A percentile compares a stretch with the other conserved stretches of the same genome.
Evolutionary conservation across 2,329 filamentous ascomycete species (phyloP).

Genomic region (Monilinia laxa): DNA sequence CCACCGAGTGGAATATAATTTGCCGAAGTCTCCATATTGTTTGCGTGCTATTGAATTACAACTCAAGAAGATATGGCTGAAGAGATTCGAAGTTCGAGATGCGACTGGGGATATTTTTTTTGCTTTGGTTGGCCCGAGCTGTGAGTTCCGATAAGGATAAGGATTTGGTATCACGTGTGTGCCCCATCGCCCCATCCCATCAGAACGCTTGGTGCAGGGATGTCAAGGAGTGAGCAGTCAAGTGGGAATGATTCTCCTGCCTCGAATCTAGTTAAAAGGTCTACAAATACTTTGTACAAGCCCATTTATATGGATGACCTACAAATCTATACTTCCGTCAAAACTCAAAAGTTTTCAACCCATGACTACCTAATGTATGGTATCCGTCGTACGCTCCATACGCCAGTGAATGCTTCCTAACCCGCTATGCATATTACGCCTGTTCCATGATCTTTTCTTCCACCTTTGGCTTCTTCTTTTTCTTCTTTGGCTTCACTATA

Average conservation of each 20-base stretch:
- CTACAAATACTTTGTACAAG: not conserved
- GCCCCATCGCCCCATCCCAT: too few relatives aligned
- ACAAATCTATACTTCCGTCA: constrained; percentile 3
- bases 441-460: constrained; percentile 25
- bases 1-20: constrained; percentile 26
- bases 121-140: not conserved
- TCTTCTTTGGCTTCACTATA: constrained; percentile 47
- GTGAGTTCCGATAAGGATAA: constrained; percentile 18
- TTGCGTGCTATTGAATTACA: not conserved
- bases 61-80: not conserved
- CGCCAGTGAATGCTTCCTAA: constrained; percentile 24
- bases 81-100: not conserved
- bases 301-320: not conserved
- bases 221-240: not conserved
- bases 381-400: constrained; percentile 22
- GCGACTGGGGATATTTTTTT: constrained; percentile 16
- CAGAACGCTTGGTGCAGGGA: not conserved
- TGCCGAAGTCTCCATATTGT: constrained; percentile 24
- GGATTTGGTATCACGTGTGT: constrained; percentile 1
- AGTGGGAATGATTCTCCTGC: not conserved
- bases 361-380: constrained; percentile 15
- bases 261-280: not conserved
- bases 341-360: constrained; percentile 7
- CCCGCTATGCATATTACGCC: constrained; percentile 22
- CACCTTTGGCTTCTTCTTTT: constrained; percentile 44